Conservation (phyloP, 164 flowering plant genomes). For the Litsea cubeba region DNA sequence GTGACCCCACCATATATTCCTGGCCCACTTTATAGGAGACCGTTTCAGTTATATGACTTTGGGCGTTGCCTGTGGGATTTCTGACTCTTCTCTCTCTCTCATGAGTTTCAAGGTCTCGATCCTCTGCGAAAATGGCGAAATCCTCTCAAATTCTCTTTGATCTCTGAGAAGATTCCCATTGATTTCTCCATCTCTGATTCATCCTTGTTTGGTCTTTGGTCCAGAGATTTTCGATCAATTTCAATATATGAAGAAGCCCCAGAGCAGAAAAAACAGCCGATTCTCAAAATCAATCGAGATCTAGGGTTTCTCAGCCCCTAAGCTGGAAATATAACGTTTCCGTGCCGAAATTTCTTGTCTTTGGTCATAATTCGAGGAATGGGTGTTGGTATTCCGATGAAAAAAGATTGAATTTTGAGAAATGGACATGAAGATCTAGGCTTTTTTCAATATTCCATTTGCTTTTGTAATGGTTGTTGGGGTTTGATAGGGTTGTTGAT, state of each 20-base stretch:
- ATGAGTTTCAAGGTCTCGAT: background rate
- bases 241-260: conserved; percentile 5
- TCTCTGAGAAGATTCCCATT: background rate
- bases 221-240: conserved; percentile 4
- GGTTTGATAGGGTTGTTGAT: conserved; percentile 1
- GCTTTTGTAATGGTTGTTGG: conserved; percentile 5
- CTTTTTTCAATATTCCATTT: background rate
- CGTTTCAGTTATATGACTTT: conserved; percentile 6
- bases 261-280: background rate
- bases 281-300: conserved; percentile 11
- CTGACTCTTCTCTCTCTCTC: background rate
- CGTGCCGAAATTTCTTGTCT: no score
- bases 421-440: background rate
- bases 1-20: no score
- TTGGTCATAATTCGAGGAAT: background rate
- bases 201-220: background rate
- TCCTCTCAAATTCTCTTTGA: conserved; percentile 6
- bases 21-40: background rate
- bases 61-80: background rate
- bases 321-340: background rate
- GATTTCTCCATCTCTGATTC: background rate
- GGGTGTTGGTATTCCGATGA: conserved; percentile 4
- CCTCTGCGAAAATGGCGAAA: conserved; percentile 4
- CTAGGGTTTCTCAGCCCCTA: conserved; percentile 8
- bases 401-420: background rate